These are phyloP conservation scores for Aspergillus tanneri DNA, from an alignment of 2,329 filamentous ascomycete species.

Conservation along the genomic window DNA sequence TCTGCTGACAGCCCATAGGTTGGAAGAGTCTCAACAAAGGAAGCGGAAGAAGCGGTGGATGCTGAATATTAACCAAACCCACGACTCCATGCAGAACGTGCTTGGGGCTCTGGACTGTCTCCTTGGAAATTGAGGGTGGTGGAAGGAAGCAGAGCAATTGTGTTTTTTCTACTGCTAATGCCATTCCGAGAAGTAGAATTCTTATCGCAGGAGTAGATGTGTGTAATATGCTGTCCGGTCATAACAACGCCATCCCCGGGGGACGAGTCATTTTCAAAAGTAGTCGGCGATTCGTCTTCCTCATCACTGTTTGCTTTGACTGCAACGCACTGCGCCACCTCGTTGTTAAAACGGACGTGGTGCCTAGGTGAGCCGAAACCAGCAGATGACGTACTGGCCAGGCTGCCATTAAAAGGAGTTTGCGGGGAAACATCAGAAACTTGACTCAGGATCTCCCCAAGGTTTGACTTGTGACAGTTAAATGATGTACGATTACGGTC, in stretches of 20 bases:
- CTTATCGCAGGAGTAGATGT: conserved; percentile 51
- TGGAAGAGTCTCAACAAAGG: too few species aligned
- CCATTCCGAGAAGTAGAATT: conserved; percentile 57
- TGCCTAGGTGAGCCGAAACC: conserved; percentile 67
- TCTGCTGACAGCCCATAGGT: too few species aligned
- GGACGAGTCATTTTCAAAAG: conserved; percentile 50
- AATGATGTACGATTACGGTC: conserved; percentile 56
- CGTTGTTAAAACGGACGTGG: conserved; percentile 95
- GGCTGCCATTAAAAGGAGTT: conserved; percentile 51
- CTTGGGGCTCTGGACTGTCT: conserved; percentile 65
- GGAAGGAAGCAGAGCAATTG: conserved; percentile 81
- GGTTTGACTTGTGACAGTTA: conserved; percentile 58
- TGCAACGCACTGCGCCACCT: conserved; percentile 93
- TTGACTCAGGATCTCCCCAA: conserved; percentile 57
- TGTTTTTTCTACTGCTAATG: conserved; percentile 68
- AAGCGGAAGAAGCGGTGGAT: too few species aligned
- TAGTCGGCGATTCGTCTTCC: conserved; percentile 46
- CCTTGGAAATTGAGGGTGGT: conserved; percentile 83
- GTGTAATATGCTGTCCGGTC: conserved; percentile 67
- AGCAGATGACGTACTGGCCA: conserved; percentile 71
- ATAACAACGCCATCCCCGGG: conserved; percentile 77
- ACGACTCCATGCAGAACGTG: conserved; percentile 30
- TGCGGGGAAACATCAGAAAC: conserved; percentile 5
- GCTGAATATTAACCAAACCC: conserved; percentile 46
- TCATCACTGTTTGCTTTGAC: conserved; percentile 82